phyloP scores from a whole-genome alignment of 1,139 yeast species.

The Meyerozyma sp. region DNA sequence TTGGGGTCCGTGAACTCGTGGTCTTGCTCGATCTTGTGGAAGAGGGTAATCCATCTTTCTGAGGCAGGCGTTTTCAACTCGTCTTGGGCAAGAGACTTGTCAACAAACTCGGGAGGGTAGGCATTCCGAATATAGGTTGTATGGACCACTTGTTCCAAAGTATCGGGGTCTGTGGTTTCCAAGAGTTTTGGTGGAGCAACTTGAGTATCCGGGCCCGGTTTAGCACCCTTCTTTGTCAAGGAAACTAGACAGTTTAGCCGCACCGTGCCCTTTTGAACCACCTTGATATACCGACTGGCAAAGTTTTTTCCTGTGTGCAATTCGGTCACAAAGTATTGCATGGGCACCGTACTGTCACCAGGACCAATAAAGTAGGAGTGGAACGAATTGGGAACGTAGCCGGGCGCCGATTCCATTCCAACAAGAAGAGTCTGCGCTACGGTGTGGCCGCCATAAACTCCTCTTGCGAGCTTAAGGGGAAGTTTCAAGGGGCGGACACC shows the following conservation, averaged over 20 bases:
- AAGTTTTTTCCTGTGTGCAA: conserved; percentile 34
- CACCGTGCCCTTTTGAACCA: conserved; percentile 23
- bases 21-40: conserved; percentile 14
- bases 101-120: conserved; percentile 32
- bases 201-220: conserved; percentile 9
- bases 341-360: conserved; percentile 45
- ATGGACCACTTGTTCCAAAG: conserved; percentile 27
- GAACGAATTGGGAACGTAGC: conserved; percentile 30
- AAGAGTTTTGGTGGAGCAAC: conserved; percentile 16
- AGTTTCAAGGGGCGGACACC: conserved; percentile 36
- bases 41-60: conserved; percentile 40
- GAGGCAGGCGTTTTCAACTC: conserved; percentile 26
- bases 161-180: conserved; percentile 25
- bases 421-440: conserved; percentile 71
- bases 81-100: conserved; percentile 29
- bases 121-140: conserved; percentile 39
- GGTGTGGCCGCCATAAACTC: conserved; percentile 76
- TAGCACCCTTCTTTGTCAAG: conserved; percentile 16
- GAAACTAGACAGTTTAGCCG: conserved; percentile 28
- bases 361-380: conserved; percentile 39
- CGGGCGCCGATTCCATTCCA: conserved; percentile 40
- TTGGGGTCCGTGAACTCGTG: conserved; percentile 25
- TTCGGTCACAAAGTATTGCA: conserved; percentile 54
- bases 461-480: conserved; percentile 52
- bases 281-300: conserved; percentile 23